Evolutionary conservation across 2,329 filamentous ascomycete species (phyloP), one percentile per base, ranked within the genome.

Genomic region (Fusarium circinatum): DNA sequence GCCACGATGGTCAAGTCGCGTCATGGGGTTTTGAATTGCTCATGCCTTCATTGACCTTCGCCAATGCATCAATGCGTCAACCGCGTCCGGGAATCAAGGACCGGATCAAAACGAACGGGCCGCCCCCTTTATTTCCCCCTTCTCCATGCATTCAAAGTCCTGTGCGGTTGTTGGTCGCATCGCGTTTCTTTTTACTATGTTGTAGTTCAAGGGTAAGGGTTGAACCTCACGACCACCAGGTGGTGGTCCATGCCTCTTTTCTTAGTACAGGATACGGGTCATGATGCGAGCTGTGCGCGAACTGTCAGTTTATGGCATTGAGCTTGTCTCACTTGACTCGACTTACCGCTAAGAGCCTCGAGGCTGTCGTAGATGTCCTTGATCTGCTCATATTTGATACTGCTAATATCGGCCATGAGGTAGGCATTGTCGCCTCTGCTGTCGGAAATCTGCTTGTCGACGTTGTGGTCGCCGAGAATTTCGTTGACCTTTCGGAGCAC

Each of bases 361-460:
- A 99, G 87, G 78, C 89, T 92, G 76, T 96, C 92, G 76, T 93
- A 94, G 62, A 99, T 90, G 69, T 94, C 91, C 84, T 94, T 95
- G 82, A 98, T 94, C 79, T 98, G 93, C 45, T 87, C 87, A 57
- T 90, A 88, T 79, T 93, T 91, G 77, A 98, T 94, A 71, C 93
- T 90, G 85, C 94, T 98, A 78, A 99, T 93, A 85, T 99, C 96
- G 13, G 96, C 96, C 95, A 99, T 98, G 72, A 99, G 87, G 82
- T 99, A 99, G 26, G 96, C 96, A 75, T 96, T 89, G 88, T 98
- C 96, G 76, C 95, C 96, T 85, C 92, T 93, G 84, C 93, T 97
- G 83, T 98, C 96, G 57, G 94, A 96, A 86, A 97, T 98, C 85
- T 99, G 96, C 88, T 98, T 98, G 86, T 98, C 96, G 77, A 99